Conservation (phyloP, 805 yeast genomes). For the Suhomyces emberorum region DNA sequence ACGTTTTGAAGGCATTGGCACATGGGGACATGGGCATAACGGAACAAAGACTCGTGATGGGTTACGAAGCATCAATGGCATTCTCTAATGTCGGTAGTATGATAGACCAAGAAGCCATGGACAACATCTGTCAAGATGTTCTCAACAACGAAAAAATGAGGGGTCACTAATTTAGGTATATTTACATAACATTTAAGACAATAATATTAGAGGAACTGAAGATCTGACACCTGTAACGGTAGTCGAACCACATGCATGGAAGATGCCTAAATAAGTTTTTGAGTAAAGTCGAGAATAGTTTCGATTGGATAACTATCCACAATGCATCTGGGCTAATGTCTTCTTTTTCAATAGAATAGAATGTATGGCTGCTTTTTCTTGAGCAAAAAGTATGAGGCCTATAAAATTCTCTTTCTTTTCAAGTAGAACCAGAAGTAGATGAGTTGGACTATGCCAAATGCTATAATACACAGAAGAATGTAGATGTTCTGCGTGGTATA, state of each 20-base stretch:
- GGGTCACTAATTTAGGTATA: conserved; percentile 34
- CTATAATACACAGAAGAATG: conserved; percentile 23
- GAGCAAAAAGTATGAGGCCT: no score
- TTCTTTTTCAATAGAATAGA: no score
- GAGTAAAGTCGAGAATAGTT: no score
- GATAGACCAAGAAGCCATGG: conserved; percentile 65
- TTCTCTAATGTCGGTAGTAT: conserved; percentile 48
- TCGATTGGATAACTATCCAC: no score
- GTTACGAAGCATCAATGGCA: conserved; percentile 87
- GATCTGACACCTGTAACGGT: no score
- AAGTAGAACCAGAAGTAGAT: conserved; percentile 30
- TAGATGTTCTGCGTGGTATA: conserved; percentile 30
- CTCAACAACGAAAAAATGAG: conserved; percentile 72
- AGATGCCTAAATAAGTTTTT: no score
- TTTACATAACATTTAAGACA: neutral
- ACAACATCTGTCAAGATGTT: conserved; percentile 67
- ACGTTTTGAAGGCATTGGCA: conserved; percentile 80
- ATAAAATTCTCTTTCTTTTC: conserved; percentile 22
- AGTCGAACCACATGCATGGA: no score
- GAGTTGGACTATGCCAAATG: conserved; percentile 31
- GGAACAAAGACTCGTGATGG: conserved; percentile 71
- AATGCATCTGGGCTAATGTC: no score
- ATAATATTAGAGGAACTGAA: conserved; percentile 6
- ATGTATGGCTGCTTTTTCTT: no score
- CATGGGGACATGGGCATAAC: conserved; percentile 83